Evolutionary conservation across 306 rosid species (phyloP), one percentile per base, ranked within the genome.

Genomic region (Trichosanthes truncata): DNA sequence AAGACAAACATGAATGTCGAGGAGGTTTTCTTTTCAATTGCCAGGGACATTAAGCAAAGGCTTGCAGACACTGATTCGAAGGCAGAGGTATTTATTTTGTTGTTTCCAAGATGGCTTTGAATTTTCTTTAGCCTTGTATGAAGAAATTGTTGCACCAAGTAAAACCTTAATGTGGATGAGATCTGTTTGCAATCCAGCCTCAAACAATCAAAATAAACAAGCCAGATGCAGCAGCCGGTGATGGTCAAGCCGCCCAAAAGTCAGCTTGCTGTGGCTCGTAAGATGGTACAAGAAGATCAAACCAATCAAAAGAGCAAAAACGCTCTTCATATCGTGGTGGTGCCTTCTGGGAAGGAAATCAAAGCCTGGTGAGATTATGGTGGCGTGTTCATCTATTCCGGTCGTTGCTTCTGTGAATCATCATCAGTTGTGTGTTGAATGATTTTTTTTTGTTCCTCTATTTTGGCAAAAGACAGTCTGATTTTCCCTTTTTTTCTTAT

Each of bases 11-110:
- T 89, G 95, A 92, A 92, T 9, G 97, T 92, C 82, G 97, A 92
- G 83, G 95, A 90, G 90, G 95, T 90, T 79, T 92, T 92, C 93
- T 92, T 92, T 80, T 92, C 97, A 63, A 87, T 92, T 80, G 95
- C 85, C 29, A 89, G 92, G 84, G 95, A 90, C 78, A 92, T 92
- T 73, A 92, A 92, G 84, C 89, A 85, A 85, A 92, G 93, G 89
- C 93, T 90, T 80, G 87, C 93, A 77, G 97, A 92, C 77, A 86
- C 95, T 53, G 95, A 89, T 87, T 84, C 93, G 25, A 89, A 36
- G 88, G 81, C 59, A 33, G 78, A 74, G 78, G 78, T 74, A 74
- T 74, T 26, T 67, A 41, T 40, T 45, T 1, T 2, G 9, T 36
- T 18, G 25, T 48, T 49, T 66, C 46, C 63, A 74, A 13, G 15